These are phyloP conservation scores for Termitomyces sp. DNA, from an alignment of 768 basidiomycete species.

Conservation along the genomic window DNA sequence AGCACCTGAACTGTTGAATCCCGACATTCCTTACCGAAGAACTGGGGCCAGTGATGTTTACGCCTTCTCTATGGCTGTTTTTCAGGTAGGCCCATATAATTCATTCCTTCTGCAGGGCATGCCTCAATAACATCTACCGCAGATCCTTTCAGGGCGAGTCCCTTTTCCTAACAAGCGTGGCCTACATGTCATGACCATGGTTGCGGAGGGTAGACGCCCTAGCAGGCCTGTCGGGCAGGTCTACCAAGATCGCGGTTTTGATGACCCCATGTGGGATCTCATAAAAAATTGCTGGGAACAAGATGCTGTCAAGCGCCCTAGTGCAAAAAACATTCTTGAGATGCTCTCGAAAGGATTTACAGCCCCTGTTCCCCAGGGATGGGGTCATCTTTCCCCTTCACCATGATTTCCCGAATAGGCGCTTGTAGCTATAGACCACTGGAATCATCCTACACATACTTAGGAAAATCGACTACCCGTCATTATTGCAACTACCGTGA, in stretches of 20 bases:
- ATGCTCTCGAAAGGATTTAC: not conserved
- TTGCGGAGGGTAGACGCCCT: not conserved
- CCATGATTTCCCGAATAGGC: not conserved
- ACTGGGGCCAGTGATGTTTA: slow-evolving; percentile 4
- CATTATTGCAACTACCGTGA: not conserved
- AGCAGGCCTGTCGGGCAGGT: not conserved
- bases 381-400: not conserved
- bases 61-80: not conserved
- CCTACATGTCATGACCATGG: not conserved
- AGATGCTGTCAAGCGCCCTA: not conserved
- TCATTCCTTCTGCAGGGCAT: too few species aligned
- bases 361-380: not conserved
- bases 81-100: not conserved
- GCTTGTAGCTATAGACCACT: too few species aligned
- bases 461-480: not conserved
- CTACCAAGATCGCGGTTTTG: slow-evolving; percentile 2
- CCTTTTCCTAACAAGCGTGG: not conserved
- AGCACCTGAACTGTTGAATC: slow-evolving; percentile 2
- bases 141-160: not conserved
- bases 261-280: not conserved
- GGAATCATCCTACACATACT: not conserved
- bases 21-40: not conserved
- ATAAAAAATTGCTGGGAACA: not conserved
- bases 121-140: too few species aligned
- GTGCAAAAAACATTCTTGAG: not conserved